Evolutionary conservation across 2,329 filamentous ascomycete species (phyloP).

Genomic region (Cladophialophora psammophila): DNA sequence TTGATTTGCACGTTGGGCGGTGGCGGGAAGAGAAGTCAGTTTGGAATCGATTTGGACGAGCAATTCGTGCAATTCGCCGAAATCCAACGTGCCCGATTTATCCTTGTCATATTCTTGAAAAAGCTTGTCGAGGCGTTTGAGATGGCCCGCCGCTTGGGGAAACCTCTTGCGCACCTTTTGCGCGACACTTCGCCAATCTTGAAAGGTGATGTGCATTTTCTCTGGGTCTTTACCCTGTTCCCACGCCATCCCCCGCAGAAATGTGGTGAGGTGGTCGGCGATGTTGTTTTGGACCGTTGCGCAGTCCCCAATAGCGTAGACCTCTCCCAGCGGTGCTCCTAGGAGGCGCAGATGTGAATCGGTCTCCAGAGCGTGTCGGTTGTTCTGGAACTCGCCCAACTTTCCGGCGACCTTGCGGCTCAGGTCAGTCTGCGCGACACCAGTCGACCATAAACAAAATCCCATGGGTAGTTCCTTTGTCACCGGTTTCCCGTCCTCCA

Average conservation of each 20-base stretch:
- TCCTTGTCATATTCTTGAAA: conserved; percentile 94
- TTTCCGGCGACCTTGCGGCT: conserved; percentile 78
- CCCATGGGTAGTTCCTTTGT: conserved; percentile 94
- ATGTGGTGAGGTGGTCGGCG: conserved; percentile 86
- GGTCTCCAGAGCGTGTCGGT: conserved; percentile 90
- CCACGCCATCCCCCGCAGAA: conserved; percentile 87
- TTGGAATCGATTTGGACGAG: conserved; percentile 93
- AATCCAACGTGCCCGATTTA: conserved; percentile 90
- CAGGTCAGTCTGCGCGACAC: conserved; percentile 84
- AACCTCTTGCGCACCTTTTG: conserved; percentile 85
- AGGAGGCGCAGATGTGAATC: conserved; percentile 90
- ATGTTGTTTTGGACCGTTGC: conserved; percentile 97
- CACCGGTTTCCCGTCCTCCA: conserved; percentile 75
- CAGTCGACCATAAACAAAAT: conserved; percentile 97
- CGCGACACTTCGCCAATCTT: conserved; percentile 87
- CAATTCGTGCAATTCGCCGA: conserved; percentile 87
- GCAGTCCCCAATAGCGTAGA: conserved; percentile 97
- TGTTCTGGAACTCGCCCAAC: conserved; percentile 78
- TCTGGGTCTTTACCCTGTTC: conserved; percentile 90
- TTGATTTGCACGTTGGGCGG: conserved; percentile 94
- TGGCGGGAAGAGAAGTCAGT: conserved; percentile 91
- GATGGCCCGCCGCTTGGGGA: conserved; percentile 85
- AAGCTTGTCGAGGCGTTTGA: conserved; percentile 87
- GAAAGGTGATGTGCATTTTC: conserved; percentile 83
- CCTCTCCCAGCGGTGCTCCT: conserved; percentile 88